phyloP scores from a whole-genome alignment of 495 filamentous ascomycete species.

The Paragyromitra xinjiangensis region DNA sequence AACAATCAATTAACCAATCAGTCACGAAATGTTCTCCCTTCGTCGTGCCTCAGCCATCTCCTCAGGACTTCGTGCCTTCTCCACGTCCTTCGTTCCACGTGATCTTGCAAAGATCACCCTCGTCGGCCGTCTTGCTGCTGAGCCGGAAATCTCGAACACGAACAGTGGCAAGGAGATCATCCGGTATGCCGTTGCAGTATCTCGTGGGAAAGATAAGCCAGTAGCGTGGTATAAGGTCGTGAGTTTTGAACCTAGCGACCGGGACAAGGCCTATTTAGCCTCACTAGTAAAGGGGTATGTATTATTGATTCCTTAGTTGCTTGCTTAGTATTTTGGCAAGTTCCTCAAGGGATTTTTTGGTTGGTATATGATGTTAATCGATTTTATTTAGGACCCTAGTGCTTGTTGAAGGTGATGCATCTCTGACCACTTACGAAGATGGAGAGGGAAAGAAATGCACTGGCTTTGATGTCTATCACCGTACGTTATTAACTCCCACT shows the following conservation, averaged over 20 bases:
- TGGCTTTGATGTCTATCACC: conserved; percentile 1
- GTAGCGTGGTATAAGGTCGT: conserved; percentile 26
- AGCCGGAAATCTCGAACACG: conserved; percentile 37
- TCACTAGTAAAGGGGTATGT: conserved; percentile 44
- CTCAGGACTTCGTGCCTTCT: conserved; percentile 27
- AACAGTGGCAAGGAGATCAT: conserved; percentile 31
- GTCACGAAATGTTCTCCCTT: conserved; percentile 39
- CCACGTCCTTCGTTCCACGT: not conserved
- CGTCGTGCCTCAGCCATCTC: conserved; percentile 11
- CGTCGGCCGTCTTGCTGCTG: conserved; percentile 19
- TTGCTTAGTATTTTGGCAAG: not conserved
- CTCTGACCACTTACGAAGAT: not conserved
- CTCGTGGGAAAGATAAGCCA: conserved; percentile 7
- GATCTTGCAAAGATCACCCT: conserved; percentile 34
- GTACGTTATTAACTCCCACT: conserved; percentile 11
- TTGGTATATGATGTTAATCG: not conserved
- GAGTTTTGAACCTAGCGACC: conserved; percentile 12
- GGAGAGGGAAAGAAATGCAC: conserved; percentile 20
- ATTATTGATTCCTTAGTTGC: not conserved
- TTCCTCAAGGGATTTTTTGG: not conserved
- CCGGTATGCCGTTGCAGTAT: conserved; percentile 28
- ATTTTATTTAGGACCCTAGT: conserved; percentile 21
- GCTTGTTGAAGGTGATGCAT: conserved; percentile 28
- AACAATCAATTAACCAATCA: not conserved
- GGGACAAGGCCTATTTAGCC: conserved; percentile 35